phyloP scores from a whole-genome alignment of 768 basidiomycete genomes.

The Naganishia vaughanmartiniae region DNA sequence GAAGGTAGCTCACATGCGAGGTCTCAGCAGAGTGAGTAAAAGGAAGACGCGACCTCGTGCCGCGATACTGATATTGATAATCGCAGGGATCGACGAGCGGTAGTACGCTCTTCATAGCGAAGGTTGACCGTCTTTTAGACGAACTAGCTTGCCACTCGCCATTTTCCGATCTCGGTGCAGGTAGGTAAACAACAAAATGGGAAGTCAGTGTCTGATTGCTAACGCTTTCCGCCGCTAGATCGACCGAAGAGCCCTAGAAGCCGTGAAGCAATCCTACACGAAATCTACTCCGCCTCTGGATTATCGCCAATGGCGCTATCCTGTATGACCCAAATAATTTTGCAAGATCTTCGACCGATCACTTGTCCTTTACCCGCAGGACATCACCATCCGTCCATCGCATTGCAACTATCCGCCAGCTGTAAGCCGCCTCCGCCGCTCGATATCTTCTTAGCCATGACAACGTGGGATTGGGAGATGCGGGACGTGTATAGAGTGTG shows the following conservation, averaged over 20 bases:
- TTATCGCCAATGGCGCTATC: constrained; percentile 66
- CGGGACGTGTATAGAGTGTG: constrained; percentile 59
- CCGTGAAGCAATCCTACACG: constrained; percentile 55
- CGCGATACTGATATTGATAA: background rate
- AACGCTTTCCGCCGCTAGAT: background rate
- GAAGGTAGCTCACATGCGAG: constrained; percentile 54
- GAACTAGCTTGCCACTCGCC: constrained; percentile 68
- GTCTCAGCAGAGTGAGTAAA: background rate
- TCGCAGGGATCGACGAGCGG: constrained; percentile 4
- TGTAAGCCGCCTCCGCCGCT: constrained; percentile 61
- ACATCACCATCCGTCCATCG: constrained; percentile 55
- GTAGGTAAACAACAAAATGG: constrained; percentile 1
- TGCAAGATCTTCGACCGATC: constrained; percentile 79
- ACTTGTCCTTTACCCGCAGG: constrained; percentile 64
- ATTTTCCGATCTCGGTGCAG: constrained; percentile 57
- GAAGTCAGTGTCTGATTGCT: background rate
- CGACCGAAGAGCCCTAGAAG: background rate
- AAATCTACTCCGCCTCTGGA: constrained; percentile 58
- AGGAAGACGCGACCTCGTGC: background rate
- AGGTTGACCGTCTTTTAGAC: constrained; percentile 68
- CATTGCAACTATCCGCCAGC: constrained; percentile 61
- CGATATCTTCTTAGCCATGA: constrained; percentile 65
- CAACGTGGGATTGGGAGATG: constrained; percentile 68
- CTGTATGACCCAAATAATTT: constrained; percentile 78
- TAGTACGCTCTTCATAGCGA: constrained; percentile 52